Percentiles rank a stretch among this genome's conserved stretches.
These are phyloP conservation scores for Wickerhamiella kazuoi DNA, from an alignment of 805 yeast genomes.

Conservation along the genomic window DNA sequence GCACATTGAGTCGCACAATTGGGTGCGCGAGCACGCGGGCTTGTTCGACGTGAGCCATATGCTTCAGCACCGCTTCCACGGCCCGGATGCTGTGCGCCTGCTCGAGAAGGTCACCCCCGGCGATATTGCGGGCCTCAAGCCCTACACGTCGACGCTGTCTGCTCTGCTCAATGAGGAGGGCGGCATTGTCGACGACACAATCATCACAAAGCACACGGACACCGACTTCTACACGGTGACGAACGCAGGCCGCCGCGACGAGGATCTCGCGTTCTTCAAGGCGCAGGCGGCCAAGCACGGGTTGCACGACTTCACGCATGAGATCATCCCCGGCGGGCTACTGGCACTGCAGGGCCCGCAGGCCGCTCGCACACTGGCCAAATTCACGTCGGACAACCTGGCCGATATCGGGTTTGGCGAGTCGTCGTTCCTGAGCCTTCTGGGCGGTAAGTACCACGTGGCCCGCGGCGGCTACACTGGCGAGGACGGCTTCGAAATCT, in stretches of 20 bases:
- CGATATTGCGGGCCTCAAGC: constrained; percentile 42
- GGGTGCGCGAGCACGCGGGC: constrained; percentile 83
- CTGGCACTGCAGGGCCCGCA: constrained; percentile 89
- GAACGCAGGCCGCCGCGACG: constrained; percentile 85
- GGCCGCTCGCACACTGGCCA: constrained; percentile 49
- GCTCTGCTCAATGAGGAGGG: constrained; percentile 61
- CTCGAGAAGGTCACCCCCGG: constrained; percentile 78
- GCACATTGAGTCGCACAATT: constrained; percentile 82
- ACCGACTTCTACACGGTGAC: constrained; percentile 73
- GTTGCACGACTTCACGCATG: constrained; percentile 20
- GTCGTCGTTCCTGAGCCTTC: constrained; percentile 31
- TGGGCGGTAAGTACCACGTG: constrained; percentile 39
- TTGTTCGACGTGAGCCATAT: constrained; percentile 93
- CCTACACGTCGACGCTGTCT: constrained; percentile 52
- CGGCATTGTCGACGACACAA: constrained; percentile 83
- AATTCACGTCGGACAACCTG: constrained; percentile 43
- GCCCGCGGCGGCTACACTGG: constrained; percentile 97
- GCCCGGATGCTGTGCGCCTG: constrained; percentile 47
- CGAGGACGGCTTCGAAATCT: constrained; percentile 92
- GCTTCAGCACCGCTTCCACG: constrained; percentile 74
- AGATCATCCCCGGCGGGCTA: constrained; percentile 49
- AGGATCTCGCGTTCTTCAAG: constrained; percentile 51
- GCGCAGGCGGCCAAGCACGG: constrained; percentile 29
- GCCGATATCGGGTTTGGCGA: constrained; percentile 57
- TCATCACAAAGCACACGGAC: constrained; percentile 65